Base-by-base conservation (phyloP, 129 eudicot species). In the Apium graveolens region DNA sequence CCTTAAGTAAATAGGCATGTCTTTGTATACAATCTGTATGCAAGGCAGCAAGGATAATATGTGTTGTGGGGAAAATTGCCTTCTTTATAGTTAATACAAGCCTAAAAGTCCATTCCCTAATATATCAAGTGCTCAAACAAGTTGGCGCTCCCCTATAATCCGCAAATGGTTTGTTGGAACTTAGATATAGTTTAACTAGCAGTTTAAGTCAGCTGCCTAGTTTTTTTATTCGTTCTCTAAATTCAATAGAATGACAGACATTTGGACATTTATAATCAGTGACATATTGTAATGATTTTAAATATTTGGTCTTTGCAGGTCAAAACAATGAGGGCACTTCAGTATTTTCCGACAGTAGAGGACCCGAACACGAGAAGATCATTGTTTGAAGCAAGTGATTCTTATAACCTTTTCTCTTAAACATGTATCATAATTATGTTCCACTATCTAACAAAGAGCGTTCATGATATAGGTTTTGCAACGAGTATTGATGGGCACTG, bases 241-340 rank as follows among this genome's bases (percentile, higher is more conserved):
- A 49, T 27, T 42, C 9, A 63, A 17, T 43, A 24, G 42, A n/a
- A 60, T n/a, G 74, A 12, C 18, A 66, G 69, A 60, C 41, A 31
- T 31, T 31, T 66, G 31, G 62, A 8, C 38, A 78, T 42, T n/a
- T 4, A 10, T 63, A 13, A 26, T 41, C 26, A 34, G 44, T 12
- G n/a, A n/a, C n/a, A n/a, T n/a, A n/a, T 8, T 78, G 21, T 43
- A 70, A 65, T 42, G 63, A 49, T 44, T 74, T 29, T 35, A 9
- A 42, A 10, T 76, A 74, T 32, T 35, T 73, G 84, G 70, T 83
- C 42, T 27, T 27, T 90, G 83, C 91, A 94, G 98, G 99, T 92
- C 79, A 96, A 96, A 85, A 88, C 99, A 57, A 96, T 96, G 99
- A 86, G 99, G 88, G 97, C 97, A 71, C 97, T 96, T 78, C 99